Base-by-base conservation (phyloP, 2,329 filamentous ascomycete species). In the Neofusicoccum ribis region DNA sequence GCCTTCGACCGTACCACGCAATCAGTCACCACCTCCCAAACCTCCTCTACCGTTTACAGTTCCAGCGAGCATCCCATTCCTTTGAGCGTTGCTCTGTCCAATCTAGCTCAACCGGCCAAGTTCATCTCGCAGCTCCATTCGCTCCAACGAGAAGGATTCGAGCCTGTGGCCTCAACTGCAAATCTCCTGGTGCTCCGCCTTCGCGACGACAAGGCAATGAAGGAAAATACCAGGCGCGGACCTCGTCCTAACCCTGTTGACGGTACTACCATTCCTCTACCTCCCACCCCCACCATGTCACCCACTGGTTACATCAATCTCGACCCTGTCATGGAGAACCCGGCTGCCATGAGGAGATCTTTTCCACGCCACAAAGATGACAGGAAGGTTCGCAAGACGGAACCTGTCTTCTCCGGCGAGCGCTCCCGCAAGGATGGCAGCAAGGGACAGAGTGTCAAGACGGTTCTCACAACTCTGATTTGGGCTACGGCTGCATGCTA, bases 181-280 rank as follows among this genome's bases (percentile, higher is more conserved):
- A 68, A 77, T 47, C 70, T 77, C 56, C 72, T 78, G 9, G 67
- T 76, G 11, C 66, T 77, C 1, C 72, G 74, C 17, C 67, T 72
- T 37, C 50, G 66, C 17, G 11, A 51, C n/a, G 67, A 51, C 3
- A 51, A 5, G 44, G 47, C 11, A 27, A 44, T 15, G 39, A 60
- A 47, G 56, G 43, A 46, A 6, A 23, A 41, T 47, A n/a, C 44
- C 12, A 27, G 17, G 11, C 56, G 27, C 15, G 11, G 51, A 34
- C 50, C 63, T 3, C 47, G 63, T 4, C 51, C 56, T 1, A 78
- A 77, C n/a, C 76, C 75, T 2, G 71, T 78, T 14, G 76, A 78
- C 44, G 76, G 75, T 17, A 78, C 74, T 0, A 69, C 73, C 1
- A 70, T 73, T 0, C 69, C 75, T 12, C 51, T 68, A 2, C 64